A percentile compares a stretch with the other conserved stretches of the same genome.
phyloP scores from a whole-genome alignment of 2,329 filamentous ascomycete genomes.

The Xylariaceae sp. region DNA sequence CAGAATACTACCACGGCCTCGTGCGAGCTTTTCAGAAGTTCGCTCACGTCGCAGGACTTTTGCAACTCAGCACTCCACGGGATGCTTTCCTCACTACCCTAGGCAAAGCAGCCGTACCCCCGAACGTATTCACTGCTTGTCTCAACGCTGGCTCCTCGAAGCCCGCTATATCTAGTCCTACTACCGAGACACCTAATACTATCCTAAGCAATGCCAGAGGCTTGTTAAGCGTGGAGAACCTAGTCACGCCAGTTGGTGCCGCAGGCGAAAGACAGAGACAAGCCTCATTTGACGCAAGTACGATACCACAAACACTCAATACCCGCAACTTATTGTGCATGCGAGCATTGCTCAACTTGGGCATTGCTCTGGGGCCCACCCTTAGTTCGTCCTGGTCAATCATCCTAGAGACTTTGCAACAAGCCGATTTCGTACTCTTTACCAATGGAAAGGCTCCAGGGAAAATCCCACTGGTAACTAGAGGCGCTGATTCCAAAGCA shows the following conservation, averaged over 20 bases:
- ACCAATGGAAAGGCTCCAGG: conserved; percentile 63
- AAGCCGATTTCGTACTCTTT: conserved; percentile 87
- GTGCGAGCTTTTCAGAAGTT: conserved; percentile 95
- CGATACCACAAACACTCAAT: conserved; percentile 66
- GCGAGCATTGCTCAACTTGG: conserved; percentile 89
- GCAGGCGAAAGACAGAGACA: conserved; percentile 66
- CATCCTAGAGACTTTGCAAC: conserved; percentile 87
- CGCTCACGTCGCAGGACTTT: conserved; percentile 88
- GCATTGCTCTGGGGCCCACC: conserved; percentile 91
- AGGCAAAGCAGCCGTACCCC: conserved; percentile 89
- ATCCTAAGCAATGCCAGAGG: conserved; percentile 75
- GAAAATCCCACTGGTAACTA: conserved; percentile 56
- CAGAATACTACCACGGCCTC: conserved; percentile 90
- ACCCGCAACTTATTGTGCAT: conserved; percentile 90
- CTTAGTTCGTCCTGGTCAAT: conserved; percentile 88
- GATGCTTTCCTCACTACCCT: conserved; percentile 95
- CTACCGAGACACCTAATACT: conserved; percentile 59
- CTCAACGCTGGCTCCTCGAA: conserved; percentile 57
- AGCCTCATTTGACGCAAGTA: conserved; percentile 60
- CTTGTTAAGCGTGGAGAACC: conserved; percentile 74
- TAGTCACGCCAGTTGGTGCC: conserved; percentile 65
- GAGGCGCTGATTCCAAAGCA: conserved; percentile 53
- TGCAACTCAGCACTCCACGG: conserved; percentile 83
- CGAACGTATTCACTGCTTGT: conserved; percentile 72
- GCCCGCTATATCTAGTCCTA: conserved; percentile 52